phyloP scores from a whole-genome alignment of 2,329 filamentous ascomycete genomes.

The Alternaria novae-zelandiae region DNA sequence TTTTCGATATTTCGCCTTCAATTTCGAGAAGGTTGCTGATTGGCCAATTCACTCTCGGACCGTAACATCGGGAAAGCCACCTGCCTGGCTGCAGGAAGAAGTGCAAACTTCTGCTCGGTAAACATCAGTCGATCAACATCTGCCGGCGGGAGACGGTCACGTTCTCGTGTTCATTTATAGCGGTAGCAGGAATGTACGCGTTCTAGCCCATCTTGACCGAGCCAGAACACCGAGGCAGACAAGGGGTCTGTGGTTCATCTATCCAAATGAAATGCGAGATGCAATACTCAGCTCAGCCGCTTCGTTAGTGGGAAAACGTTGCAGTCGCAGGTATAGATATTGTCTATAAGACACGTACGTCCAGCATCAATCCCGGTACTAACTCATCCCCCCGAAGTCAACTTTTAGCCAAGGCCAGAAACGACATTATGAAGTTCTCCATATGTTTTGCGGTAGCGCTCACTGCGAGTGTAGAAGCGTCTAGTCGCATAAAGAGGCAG shows the following conservation, averaged over 20 bases:
- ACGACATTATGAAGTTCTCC: slow-evolving; percentile 31
- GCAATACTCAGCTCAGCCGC: slow-evolving; percentile 19
- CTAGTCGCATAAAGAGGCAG: slow-evolving; percentile 31
- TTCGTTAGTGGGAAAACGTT: slow-evolving; percentile 2
- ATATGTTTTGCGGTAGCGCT: slow-evolving; percentile 30
- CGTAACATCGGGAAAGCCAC: slow-evolving; percentile 27
- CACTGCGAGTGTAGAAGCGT: slow-evolving; percentile 29
- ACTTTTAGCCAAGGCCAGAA: neutral
- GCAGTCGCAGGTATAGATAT: slow-evolving; percentile 1
- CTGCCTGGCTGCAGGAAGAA: slow-evolving; percentile 12
- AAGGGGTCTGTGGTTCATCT: slow-evolving; percentile 31
- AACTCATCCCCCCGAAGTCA: neutral
- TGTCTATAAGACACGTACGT: slow-evolving; percentile 27
- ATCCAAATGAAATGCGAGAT: slow-evolving; percentile 40
- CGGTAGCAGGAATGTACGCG: slow-evolving; percentile 14
- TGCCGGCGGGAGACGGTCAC: slow-evolving; percentile 23
- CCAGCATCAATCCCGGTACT: slow-evolving; percentile 8
- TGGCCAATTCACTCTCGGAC: slow-evolving; percentile 14
- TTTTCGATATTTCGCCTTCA: slow-evolving; percentile 22
- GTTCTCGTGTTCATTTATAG: slow-evolving; percentile 23
- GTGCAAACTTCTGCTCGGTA: slow-evolving; percentile 12
- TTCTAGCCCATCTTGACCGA: slow-evolving; percentile 23
- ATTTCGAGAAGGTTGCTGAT: slow-evolving; percentile 27
- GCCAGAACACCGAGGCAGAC: slow-evolving; percentile 17
- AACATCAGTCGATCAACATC: slow-evolving; percentile 13